A percentile compares a stretch with the other conserved stretches of the same genome.
Conservation (phyloP, 352 stramenopile genomes). For the Globisporangium paddicum region DNA sequence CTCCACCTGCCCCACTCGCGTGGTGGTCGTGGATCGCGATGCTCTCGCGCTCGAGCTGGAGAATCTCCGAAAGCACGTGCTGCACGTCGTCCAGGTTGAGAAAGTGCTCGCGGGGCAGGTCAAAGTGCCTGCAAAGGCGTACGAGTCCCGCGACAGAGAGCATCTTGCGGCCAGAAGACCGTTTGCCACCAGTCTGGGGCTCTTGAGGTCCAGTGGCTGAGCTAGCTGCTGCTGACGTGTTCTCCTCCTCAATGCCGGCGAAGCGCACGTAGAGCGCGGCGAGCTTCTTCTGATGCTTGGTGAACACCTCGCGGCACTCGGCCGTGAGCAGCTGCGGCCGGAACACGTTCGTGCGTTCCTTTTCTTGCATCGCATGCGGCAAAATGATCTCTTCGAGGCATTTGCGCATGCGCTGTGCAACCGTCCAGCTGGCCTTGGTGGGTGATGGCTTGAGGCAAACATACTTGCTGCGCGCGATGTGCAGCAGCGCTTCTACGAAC, state of each 20-base stretch:
- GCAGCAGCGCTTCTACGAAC: slow-evolving; percentile 61
- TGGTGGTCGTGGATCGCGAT: slow-evolving; percentile 16
- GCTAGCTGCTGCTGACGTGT: background rate
- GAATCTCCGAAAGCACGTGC: slow-evolving; percentile 51
- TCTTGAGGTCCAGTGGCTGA: background rate
- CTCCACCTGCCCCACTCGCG: background rate
- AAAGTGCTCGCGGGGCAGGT: slow-evolving; percentile 52
- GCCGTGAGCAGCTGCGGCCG: slow-evolving; percentile 34
- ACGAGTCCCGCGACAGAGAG: slow-evolving; percentile 46
- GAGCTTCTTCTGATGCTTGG: slow-evolving; percentile 42
- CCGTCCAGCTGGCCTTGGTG: background rate
- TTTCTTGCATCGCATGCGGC: slow-evolving; percentile 44
- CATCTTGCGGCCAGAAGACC: slow-evolving; percentile 29
- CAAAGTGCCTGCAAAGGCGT: slow-evolving; percentile 39
- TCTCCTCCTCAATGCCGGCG: slow-evolving; percentile 2
- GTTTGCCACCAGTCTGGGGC: too few species aligned
- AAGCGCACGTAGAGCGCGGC: slow-evolving; percentile 42
- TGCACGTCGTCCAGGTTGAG: slow-evolving; percentile 60
- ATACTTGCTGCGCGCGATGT: slow-evolving; percentile 41
- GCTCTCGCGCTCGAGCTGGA: slow-evolving; percentile 55
- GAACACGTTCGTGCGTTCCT: slow-evolving; percentile 47
- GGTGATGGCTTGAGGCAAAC: slow-evolving; percentile 16
- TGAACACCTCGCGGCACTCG: slow-evolving; percentile 50
- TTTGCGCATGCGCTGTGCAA: slow-evolving; percentile 38
- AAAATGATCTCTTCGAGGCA: slow-evolving; percentile 55